Evolutionary conservation across 371 early-diverging fungal species (phyloP).

Genomic region (Encephalitozoon cuniculi): DNA sequence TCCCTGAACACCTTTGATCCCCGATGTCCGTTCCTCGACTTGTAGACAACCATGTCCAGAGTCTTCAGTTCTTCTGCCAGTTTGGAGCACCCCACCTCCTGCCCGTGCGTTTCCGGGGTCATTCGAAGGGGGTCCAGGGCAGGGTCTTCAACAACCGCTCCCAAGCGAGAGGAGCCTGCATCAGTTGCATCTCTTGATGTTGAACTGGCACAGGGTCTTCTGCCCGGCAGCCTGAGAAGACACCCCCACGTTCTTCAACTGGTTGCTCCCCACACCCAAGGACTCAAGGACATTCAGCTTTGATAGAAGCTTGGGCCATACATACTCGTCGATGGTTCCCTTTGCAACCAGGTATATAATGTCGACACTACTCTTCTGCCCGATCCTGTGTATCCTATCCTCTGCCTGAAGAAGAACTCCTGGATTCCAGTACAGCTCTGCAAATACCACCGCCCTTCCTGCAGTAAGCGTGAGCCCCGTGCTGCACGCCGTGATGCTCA

Average conservation of each 20-base stretch:
- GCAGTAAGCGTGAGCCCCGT: constrained; percentile 65
- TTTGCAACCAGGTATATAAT: constrained; percentile 64
- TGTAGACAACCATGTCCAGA: not conserved
- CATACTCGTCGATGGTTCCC: constrained; percentile 62
- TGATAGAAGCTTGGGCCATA: constrained; percentile 50
- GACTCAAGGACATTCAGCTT: constrained; percentile 55
- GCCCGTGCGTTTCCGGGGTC: not conserved
- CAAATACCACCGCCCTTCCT: constrained; percentile 65
- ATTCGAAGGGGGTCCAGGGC: not conserved
- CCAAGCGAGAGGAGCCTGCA: not conserved
- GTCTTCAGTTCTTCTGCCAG: not conserved
- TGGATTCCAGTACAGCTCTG: constrained; percentile 67
- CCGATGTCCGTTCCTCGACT: not conserved
- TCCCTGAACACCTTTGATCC: not conserved
- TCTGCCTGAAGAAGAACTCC: constrained; percentile 63
- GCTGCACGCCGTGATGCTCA: constrained; percentile 64
- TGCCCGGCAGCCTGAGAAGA: not conserved
- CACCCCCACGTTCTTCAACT: constrained; percentile 34
- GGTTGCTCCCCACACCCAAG: constrained; percentile 53
- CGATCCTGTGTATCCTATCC: constrained; percentile 64
- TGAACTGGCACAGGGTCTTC: not conserved
- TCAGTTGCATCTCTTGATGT: not conserved
- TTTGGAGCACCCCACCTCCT: not conserved
- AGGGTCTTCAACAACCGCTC: not conserved
- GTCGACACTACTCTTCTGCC: constrained; percentile 62